Evolutionary conservation across 495 filamentous ascomycete species (phyloP), one percentile per base, ranked within the genome.

Genomic region (Pseudoneurospora amorphoporcata): DNA sequence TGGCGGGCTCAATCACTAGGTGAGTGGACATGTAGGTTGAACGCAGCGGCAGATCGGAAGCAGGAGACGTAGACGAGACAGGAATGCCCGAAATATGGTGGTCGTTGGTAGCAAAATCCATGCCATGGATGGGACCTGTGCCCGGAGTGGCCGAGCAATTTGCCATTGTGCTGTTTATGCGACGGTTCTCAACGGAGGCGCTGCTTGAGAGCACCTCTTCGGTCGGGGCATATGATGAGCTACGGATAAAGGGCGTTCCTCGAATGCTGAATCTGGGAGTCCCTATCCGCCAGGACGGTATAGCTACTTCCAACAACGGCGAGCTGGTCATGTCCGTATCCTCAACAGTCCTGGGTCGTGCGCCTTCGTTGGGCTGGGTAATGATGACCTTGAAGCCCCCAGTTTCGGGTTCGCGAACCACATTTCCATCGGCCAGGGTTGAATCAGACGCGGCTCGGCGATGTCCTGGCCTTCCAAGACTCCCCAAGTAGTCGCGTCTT

Each of bases 201-300:
- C 76, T 81, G 72, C 81, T 84, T 38, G 82, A 81, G 70, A 81
- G 78, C 41, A 82, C 69, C 38, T 88, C 87, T 58, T 88, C 86
- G 41, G 84, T 86, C 4, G 85, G 83, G 10, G 87, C 86, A 74
- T 87, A 87, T 7, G 86, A 89, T 8, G 94, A 95, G 77, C 89
- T 92, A 71, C 92, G 91, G 74, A 98, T 85, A 73, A 92, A 88
- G 3, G 94, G 90, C 65, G 90, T 95, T 8, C 94, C 92, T 72
- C 88, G 87, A 23, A 88, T 81, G 74, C 90, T 95, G 79, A 97
- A 97, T 65, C 89, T 89, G 10, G 94, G 92, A 4, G 92, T 91
- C 4, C 93, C 94, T 70, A 98, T 84, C 70, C 90, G 89, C 83
- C 96, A 96, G 73, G 92, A 90, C 47, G 95, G 94, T 71, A 98